Evolutionary conservation across 805 yeast species (phyloP).

Genomic region (Saccharomyces paradoxus): DNA sequence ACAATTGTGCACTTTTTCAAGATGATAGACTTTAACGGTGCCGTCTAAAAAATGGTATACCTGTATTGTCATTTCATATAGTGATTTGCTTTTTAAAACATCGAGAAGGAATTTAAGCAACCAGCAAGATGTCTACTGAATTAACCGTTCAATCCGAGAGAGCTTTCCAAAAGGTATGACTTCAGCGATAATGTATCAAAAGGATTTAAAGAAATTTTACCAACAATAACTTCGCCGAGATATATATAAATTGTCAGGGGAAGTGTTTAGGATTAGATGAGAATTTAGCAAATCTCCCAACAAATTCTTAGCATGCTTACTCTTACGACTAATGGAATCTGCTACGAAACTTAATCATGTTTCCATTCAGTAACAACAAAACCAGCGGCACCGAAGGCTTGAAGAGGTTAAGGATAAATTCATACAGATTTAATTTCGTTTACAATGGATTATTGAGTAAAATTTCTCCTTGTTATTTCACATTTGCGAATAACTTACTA

Average conservation of each 20-base stretch:
- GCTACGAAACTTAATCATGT: neutral
- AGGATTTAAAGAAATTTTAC: neutral
- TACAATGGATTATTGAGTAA: neutral
- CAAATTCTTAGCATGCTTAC: neutral
- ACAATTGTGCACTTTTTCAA: neutral
- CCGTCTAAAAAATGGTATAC: neutral
- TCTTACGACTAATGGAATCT: too few relatives aligned
- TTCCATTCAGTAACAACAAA: neutral
- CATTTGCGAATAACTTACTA: constrained; percentile 2
- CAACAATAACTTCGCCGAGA: neutral
- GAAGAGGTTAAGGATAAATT: neutral
- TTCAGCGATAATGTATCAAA: neutral
- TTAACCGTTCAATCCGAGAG: constrained; percentile 99
- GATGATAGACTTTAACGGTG: neutral
- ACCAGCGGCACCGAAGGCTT: neutral
- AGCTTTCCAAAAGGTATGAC: constrained; percentile 99
- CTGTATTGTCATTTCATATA: neutral
- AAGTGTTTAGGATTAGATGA: neutral
- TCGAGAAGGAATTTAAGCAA: constrained; percentile 13
- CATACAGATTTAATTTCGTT: neutral
- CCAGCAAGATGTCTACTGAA: constrained; percentile 90
- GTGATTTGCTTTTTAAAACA: neutral
- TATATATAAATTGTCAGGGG: too few relatives aligned
- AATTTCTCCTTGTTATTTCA: neutral
- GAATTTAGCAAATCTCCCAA: neutral